Base-by-base conservation (phyloP, 179 eudicot species). In the Beta macrorhiza region DNA sequence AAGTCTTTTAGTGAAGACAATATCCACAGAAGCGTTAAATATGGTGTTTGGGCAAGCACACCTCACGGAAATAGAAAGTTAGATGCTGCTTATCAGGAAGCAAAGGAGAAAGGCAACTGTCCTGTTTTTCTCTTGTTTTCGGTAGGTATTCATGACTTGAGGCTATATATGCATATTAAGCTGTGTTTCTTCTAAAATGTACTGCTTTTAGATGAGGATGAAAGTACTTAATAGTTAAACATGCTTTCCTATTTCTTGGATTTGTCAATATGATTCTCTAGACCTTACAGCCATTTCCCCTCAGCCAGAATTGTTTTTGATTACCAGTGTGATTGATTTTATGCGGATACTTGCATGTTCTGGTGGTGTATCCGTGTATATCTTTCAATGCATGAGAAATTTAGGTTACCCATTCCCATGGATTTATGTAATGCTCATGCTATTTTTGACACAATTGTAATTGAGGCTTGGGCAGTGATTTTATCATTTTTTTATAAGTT, bases 1-100 rank as follows among this genome's bases (percentile, higher is more conserved):
- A 96, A 96, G 87, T 96, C 99, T 44, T 96, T 94, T 86, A 96
- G 98, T 84, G 99, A 96, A 87, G 99, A 96, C 78, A 96, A 96
- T 83, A 88, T 96, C 79, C 99, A 96, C 89, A 91, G 91, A 85
- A 96, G 99, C 86, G 90, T 96, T 52, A 96, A 96, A 74, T 96
- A 96, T 77, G 84, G 82, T 62, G 88, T 93, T 78, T 96, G 99
- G 99, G 92, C 99, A 52, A 96, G 99, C 87, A 96, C 99, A 0
- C 90, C 98, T 74, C 93, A 91, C 85, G 98, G 99, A 77, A 96
- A 96, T 86, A 87, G 90, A 76, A 96, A 96, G 83, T 80, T 96
- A 71, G 97, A 96, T 87, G 97, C 93, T 83, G 97, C 99, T 70
- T 96, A 89, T 87, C 85, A 61, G 63, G 97, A 94, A 83, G 89